These are phyloP conservation scores for Lunularia cruciata DNA, from an alignment of 225 moss, liverwort and hornwort genomes.

Conservation along the genomic window DNA sequence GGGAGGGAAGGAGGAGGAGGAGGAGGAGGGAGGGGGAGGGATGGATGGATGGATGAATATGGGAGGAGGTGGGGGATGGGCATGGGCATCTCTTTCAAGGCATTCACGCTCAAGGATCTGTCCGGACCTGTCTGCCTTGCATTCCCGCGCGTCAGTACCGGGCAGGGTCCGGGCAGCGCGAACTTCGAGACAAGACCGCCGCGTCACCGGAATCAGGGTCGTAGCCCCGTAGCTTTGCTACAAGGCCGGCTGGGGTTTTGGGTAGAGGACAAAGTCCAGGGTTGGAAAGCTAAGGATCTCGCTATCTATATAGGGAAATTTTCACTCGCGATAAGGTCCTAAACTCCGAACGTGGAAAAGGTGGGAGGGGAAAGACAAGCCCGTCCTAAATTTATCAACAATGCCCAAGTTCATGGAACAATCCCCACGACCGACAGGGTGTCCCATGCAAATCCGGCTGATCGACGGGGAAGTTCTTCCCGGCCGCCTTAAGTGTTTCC, in stretches of 20 bases:
- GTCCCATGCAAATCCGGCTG: background rate
- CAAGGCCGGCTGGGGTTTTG: constrained; percentile 4
- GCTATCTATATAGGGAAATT: background rate
- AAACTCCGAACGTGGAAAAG: constrained; percentile 21
- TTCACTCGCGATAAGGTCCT: background rate
- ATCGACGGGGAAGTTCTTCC: background rate
- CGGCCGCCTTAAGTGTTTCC: constrained; percentile 2
- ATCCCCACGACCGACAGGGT: constrained; percentile 5
- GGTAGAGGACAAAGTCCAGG: constrained; percentile 2
- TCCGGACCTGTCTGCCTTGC: constrained; percentile 6
- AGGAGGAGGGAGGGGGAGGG: background rate
- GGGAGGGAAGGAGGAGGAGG: background rate
- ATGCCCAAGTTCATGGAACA: constrained; percentile 11
- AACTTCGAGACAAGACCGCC: background rate
- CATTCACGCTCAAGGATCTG: background rate
- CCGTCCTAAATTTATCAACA: background rate
- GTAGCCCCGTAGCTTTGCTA: background rate
- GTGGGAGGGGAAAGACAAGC: constrained; percentile 16
- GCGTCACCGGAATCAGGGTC: background rate
- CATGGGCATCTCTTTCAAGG: background rate
- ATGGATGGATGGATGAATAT: background rate
- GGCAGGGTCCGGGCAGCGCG: background rate
- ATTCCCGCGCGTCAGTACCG: constrained; percentile 17
- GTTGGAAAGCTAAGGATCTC: constrained; percentile 5
- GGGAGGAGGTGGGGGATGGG: background rate